These are phyloP conservation scores for Moricandia moricandioides DNA, from an alignment of 345 rosid genomes.

Conservation along the genomic window DNA sequence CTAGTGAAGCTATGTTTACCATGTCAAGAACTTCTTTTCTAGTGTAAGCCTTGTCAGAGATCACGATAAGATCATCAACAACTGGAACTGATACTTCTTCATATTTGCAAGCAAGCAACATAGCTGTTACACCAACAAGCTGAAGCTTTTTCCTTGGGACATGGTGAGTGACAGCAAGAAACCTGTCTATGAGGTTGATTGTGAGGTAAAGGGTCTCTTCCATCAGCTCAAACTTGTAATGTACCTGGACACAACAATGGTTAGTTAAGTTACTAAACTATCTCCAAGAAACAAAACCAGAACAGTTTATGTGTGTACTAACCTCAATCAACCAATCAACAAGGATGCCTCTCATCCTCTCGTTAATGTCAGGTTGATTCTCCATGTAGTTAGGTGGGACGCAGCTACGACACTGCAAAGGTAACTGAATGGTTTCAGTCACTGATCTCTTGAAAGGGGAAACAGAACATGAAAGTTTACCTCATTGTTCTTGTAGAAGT, in stretches of 20 bases:
- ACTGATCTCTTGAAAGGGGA: not conserved
- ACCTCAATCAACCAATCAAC: conserved; percentile 98
- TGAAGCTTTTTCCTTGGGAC: conserved; percentile 89
- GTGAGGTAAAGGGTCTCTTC: conserved; percentile 91
- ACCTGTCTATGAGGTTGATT: conserved; percentile 88
- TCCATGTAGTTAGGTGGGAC: conserved; percentile 70
- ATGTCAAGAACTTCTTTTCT: conserved; percentile 86
- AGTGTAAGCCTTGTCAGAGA: conserved; percentile 85
- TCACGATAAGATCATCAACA: conserved; percentile 85
- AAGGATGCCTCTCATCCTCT: conserved; percentile 91
- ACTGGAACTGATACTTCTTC: conserved; percentile 98
- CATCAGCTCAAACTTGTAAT: conserved; percentile 97
- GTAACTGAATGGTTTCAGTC: not conserved
- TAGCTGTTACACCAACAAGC: conserved; percentile 87
- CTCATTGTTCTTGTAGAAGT: conserved; percentile 75
- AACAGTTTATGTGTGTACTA: not conserved
- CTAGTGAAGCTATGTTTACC: conserved; percentile 41
- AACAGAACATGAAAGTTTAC: conserved; percentile 32
- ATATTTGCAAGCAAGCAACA: conserved; percentile 97
- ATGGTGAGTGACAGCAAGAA: conserved; percentile 52
- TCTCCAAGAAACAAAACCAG: not conserved
- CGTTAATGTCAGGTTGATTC: conserved; percentile 70
- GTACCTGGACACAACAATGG: conserved; percentile 59
- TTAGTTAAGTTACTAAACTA: not conserved
- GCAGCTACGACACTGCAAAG: conserved; percentile 52